Conservation (phyloP, 257 asterid species). For the Nemophila menziesii region DNA sequence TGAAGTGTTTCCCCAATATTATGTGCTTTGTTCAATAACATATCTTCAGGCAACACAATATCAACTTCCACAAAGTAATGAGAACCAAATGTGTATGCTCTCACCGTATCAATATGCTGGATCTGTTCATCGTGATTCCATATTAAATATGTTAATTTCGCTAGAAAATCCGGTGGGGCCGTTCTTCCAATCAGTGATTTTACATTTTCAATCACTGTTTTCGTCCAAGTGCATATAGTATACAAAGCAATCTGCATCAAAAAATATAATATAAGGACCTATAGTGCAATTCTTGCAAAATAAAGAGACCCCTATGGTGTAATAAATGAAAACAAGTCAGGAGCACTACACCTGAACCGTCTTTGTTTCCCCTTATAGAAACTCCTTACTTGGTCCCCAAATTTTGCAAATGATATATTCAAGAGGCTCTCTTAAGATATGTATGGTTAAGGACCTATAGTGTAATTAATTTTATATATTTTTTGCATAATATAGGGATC, state of each 20-base stretch:
- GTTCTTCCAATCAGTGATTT: slow-evolving; percentile 72
- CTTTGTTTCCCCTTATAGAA: no score
- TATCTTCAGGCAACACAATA: slow-evolving; percentile 63
- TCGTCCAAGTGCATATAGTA: slow-evolving; percentile 79
- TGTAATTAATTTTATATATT: no score
- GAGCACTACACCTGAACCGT: no score
- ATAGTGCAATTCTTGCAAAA: no score
- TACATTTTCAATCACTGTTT: slow-evolving; percentile 70
- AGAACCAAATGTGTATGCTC: slow-evolving; percentile 72
- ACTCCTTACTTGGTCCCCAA: no score
- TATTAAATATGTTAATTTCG: slow-evolving; percentile 58
- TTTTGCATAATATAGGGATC: no score
- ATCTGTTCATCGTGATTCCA: slow-evolving; percentile 78
- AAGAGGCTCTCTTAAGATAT: no score
- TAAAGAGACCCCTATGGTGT: no score
- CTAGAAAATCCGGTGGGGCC: slow-evolving; percentile 84
- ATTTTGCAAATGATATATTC: no score
- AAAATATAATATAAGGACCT: no score
- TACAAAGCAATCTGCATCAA: slow-evolving; percentile 65
- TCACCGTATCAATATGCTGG: slow-evolving; percentile 68
- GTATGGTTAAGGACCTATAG: no score
- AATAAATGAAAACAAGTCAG: no score
- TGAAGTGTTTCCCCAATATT: slow-evolving; percentile 73
- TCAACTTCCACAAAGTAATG: slow-evolving; percentile 90
- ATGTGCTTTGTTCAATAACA: slow-evolving; percentile 63